Conservation (phyloP, 352 stramenopile genomes). For the Pythium insidiosum region DNA sequence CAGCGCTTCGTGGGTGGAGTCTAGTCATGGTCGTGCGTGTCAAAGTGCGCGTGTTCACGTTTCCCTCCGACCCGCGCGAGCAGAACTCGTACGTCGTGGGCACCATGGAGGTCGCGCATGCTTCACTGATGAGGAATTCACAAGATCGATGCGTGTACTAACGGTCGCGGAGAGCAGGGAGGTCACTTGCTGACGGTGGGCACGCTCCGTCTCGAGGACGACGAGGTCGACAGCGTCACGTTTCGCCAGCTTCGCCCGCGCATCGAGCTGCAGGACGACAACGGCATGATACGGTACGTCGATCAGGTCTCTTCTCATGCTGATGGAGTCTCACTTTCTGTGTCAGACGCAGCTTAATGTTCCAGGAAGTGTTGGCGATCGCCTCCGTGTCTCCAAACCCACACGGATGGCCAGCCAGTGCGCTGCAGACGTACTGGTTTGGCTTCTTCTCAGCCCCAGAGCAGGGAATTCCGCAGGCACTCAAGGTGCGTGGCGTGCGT, state of each 20-base stretch:
- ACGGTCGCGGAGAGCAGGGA: too few species aligned
- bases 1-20: too few species aligned
- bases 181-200: constrained; percentile 54
- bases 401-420: constrained; percentile 48
- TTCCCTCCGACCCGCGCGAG: constrained; percentile 47
- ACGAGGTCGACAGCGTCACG: constrained; percentile 39
- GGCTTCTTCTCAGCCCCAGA: constrained; percentile 42
- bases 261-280: constrained; percentile 57
- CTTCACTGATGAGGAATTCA: too few species aligned
- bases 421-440: constrained; percentile 75
- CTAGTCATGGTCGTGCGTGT: too few species aligned
- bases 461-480: constrained; percentile 27
- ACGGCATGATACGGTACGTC: constrained; percentile 58
- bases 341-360: constrained; percentile 63
- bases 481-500: constrained; percentile 34
- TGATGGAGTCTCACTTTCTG: too few species aligned
- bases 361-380: constrained; percentile 67
- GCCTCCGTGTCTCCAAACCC: constrained; percentile 50
- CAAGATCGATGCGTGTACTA: too few species aligned
- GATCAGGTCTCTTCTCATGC: too few species aligned
- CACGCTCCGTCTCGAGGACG: constrained; percentile 51
- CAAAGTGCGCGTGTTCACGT: constrained; percentile 76
- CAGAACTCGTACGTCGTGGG: constrained; percentile 78
- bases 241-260: constrained; percentile 54
- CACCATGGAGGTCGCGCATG: constrained; percentile 51